Evolutionary conservation across 2,329 filamentous ascomycete species (phyloP), one percentile per base, ranked within the genome.

Genomic region (Cyphellophora europaea): DNA sequence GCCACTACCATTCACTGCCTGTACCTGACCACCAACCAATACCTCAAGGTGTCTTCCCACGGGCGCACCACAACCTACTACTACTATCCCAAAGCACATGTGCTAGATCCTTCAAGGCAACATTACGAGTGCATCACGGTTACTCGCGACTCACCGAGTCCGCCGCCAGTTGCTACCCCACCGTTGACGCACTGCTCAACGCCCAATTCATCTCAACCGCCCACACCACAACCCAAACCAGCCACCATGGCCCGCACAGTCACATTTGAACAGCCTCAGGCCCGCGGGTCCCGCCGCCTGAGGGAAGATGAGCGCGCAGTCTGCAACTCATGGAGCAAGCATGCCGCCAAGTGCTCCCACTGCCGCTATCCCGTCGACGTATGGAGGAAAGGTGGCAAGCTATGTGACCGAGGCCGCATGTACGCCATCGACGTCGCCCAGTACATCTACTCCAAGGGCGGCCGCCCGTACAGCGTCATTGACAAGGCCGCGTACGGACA

Each of bases 401-500:
- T 61, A n/a, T 62, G 58, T 46, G 38, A 51, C 23, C 50, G 50
- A 33, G 58, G 58, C 5, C 47, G 53, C 25, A 41, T 37, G 18
- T 49, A 51, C 32, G 58, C 58, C 37, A 41, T 36, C 17, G 51
- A 55, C 33, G 52, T 62, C 19, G 49, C 55, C 32, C 46, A 53
- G 28, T 61, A 60, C 38, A 38, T 61, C 23, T 56, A 58, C 48
- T 44, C 44, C 35, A 52, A 50, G 35, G 48, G 50, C 19, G 58
- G 55, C n/a, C 53, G 52, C 34, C 51, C 60, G 21, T 63, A 58
- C 42, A 66, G 63, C 0, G 52, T 56, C 5, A 53, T 65, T 32
- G 61, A 65, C 48, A 56, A 62, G 27, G 48, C 43, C 30, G 12
- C 12, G 6, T 19, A 10, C 30, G 53, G 57, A 40, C 50, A 57